Percentiles rank a stretch among this genome's conserved stretches.
These are phyloP conservation scores for Rubus parviflorus DNA, from an alignment of 306 rosid species.

Conservation along the genomic window DNA sequence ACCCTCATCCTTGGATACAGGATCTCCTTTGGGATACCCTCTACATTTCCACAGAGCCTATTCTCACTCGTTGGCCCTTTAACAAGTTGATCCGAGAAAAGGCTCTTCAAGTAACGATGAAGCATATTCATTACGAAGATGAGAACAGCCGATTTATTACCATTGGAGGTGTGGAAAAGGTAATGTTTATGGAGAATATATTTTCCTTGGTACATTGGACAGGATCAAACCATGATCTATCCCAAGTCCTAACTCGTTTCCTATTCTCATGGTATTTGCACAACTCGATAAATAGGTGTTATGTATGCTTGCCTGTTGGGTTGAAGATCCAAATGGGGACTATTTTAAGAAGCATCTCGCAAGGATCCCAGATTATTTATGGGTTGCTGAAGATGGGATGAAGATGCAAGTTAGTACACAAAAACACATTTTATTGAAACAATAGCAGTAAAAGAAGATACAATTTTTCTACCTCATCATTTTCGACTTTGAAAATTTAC, in stretches of 20 bases:
- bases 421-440: background rate
- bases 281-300: conserved; percentile 34
- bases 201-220: background rate
- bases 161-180: conserved; percentile 66
- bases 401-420: conserved; percentile 51
- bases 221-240: too few species aligned
- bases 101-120: conserved; percentile 66
- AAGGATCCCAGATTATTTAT: conserved; percentile 62
- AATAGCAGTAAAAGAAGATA: background rate
- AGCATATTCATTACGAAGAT: conserved; percentile 78
- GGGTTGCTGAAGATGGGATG: conserved; percentile 84
- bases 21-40: conserved; percentile 69
- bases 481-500: background rate
- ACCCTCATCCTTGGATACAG: conserved; percentile 61
- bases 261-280: background rate
- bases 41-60: conserved; percentile 52
- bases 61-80: conserved; percentile 73
- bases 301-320: conserved; percentile 81
- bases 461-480: background rate
- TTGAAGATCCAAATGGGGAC: conserved; percentile 71
- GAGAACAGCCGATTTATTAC: conserved; percentile 65
- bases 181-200: background rate
- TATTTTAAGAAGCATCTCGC: conserved; percentile 69
- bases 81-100: conserved; percentile 53
- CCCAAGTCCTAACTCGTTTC: background rate